phyloP scores from a whole-genome alignment of 768 basidiomycete genomes.

The Mycena epipterygia region DNA sequence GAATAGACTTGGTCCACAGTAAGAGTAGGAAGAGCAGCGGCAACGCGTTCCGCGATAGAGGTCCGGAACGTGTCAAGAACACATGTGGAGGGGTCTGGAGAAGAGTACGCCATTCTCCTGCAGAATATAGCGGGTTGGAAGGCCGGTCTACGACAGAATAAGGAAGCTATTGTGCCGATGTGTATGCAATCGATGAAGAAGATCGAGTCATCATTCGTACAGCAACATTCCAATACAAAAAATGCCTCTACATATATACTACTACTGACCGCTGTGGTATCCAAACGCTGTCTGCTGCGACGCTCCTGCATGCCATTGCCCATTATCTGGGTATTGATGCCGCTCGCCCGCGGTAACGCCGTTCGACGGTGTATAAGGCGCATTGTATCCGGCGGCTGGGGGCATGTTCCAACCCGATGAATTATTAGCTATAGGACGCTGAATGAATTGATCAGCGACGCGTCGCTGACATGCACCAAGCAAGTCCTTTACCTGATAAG shows the following conservation, averaged over 20 bases:
- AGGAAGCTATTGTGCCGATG: slow-evolving; percentile 8
- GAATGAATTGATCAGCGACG: not conserved
- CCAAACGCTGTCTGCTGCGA: slow-evolving; percentile 28
- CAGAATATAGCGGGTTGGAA: slow-evolving; percentile 4
- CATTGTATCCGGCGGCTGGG: slow-evolving; percentile 1
- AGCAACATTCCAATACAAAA: not conserved
- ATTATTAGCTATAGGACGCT: slow-evolving; percentile 18
- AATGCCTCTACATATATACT: not conserved
- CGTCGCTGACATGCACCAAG: too few relatives aligned
- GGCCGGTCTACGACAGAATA: slow-evolving; percentile 8
- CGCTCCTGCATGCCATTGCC: slow-evolving; percentile 23
- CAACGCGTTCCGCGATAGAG: slow-evolving; percentile 82
- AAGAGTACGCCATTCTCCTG: slow-evolving; percentile 46
- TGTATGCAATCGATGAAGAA: slow-evolving; percentile 17
- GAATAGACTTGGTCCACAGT: slow-evolving; percentile 83
- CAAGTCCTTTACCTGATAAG: slow-evolving; percentile 16
- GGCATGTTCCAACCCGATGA: slow-evolving; percentile 14
- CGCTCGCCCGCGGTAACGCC: slow-evolving; percentile 13
- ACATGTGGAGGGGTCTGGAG: slow-evolving; percentile 73
- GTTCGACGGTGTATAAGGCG: slow-evolving; percentile 14
- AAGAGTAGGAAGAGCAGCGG: slow-evolving; percentile 73
- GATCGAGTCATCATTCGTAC: slow-evolving; percentile 25
- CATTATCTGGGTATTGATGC: slow-evolving; percentile 14
- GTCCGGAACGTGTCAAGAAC: slow-evolving; percentile 84
- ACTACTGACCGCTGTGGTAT: slow-evolving; percentile 26